phyloP scores from a whole-genome alignment of 371 early-diverging fungal genomes.

The Syncephalastrum sp. region DNA sequence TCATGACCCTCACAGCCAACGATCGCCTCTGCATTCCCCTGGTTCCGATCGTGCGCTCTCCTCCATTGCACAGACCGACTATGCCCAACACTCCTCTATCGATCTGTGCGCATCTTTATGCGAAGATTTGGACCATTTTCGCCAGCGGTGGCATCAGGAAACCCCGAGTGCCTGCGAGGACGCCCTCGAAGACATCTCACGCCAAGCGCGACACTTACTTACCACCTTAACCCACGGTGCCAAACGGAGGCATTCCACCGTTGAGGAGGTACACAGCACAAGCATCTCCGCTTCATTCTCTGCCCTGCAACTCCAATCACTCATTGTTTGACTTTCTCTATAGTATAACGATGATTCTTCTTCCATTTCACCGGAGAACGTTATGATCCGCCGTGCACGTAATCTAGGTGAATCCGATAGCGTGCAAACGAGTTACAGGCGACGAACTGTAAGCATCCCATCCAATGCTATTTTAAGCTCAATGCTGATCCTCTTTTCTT shows the following conservation, averaged over 20 bases:
- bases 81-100: no score
- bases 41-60: no score
- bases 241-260: not conserved
- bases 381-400: conserved; percentile 37
- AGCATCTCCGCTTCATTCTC: no score
- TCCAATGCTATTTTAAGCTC: not conserved
- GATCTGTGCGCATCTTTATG: conserved; percentile 14
- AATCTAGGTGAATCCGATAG: conserved; percentile 23
- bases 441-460: conserved; percentile 29
- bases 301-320: no score
- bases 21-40: no score
- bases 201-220: no score
- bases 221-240: no score
- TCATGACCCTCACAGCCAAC: conserved; percentile 45
- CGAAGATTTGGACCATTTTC: conserved; percentile 12
- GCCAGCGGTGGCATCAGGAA: conserved; percentile 5
- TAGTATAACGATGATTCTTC: no score
- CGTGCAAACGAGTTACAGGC: conserved; percentile 30
- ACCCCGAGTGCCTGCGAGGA: not conserved
- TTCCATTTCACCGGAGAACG: conserved; percentile 25
- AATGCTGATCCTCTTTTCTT: not conserved
- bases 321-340: no score
- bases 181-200: no score
- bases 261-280: conserved; percentile 1
- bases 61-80: no score